Percentiles rank a stretch among this genome's conserved stretches.
phyloP scores from a whole-genome alignment of 2,329 filamentous ascomycete genomes.

The Apiospora sp. region DNA sequence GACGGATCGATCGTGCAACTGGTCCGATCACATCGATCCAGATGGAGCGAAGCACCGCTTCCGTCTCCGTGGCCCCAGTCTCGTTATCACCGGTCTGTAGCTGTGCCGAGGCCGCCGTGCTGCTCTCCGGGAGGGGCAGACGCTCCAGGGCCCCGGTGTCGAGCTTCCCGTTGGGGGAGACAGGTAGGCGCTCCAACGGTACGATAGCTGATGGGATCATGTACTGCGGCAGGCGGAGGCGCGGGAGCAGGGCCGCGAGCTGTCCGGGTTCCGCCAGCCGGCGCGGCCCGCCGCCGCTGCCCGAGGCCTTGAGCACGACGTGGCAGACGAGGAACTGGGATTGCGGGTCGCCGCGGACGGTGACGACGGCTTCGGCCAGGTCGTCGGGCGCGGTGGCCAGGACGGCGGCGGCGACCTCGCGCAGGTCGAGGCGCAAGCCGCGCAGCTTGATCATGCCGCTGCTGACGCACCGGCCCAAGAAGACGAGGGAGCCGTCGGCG shows the following conservation, averaged over 20 bases:
- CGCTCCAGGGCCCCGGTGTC: background rate
- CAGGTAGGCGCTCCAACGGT: background rate
- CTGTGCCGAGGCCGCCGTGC: too few species aligned
- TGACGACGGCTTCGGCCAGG: background rate
- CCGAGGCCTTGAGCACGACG: background rate
- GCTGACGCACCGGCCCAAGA: conserved; percentile 45
- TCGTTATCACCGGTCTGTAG: background rate
- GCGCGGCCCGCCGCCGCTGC: too few species aligned
- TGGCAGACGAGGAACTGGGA: background rate
- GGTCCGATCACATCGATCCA: background rate
- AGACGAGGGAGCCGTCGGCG: conserved; percentile 40
- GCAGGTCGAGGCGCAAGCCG: conserved; percentile 52
- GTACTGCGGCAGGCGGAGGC: background rate
- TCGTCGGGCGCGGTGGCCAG: background rate
- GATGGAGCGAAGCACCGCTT: background rate
- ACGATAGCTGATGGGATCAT: background rate
- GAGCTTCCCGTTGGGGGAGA: background rate
- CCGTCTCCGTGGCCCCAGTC: too few species aligned
- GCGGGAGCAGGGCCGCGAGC: background rate
- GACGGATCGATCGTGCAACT: background rate
- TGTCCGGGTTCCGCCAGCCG: too few species aligned
- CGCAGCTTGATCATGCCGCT: conserved; percentile 50
- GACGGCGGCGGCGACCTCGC: conserved; percentile 46
- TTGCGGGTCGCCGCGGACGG: background rate
- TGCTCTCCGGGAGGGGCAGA: background rate